Evolutionary conservation across 2,329 filamentous ascomycete genomes (phyloP).

Genomic region (Claviceps capensis): DNA sequence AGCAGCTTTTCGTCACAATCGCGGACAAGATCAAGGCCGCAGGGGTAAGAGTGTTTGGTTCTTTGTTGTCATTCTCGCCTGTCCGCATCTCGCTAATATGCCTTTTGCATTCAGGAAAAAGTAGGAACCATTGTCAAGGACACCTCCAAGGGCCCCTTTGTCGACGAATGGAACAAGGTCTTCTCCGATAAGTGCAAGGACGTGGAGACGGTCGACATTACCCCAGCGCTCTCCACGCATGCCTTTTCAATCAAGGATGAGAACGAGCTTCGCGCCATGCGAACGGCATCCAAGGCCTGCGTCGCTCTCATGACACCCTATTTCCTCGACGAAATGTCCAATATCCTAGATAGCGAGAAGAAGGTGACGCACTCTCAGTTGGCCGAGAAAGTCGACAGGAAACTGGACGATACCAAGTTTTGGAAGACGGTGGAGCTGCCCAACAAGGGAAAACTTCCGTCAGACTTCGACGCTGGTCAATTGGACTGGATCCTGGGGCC

Average conservation of each 20-base stretch:
- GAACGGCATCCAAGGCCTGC: constrained; percentile 86
- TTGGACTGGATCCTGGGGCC: constrained; percentile 91
- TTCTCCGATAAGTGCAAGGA: constrained; percentile 71
- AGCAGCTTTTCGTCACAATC: constrained; percentile 77
- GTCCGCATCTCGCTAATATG: not conserved
- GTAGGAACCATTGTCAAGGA: constrained; percentile 80
- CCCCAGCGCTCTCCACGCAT: constrained; percentile 63
- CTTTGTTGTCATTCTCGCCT: not conserved
- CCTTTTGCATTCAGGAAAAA: constrained; percentile 54
- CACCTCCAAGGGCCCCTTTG: constrained; percentile 71
- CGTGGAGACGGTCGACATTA: constrained; percentile 77
- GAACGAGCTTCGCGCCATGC: constrained; percentile 82
- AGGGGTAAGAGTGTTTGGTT: constrained; percentile 46
- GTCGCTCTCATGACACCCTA: constrained; percentile 91
- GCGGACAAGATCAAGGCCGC: constrained; percentile 75
- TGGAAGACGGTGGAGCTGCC: constrained; percentile 68
- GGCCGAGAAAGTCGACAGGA: constrained; percentile 75
- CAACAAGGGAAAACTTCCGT: constrained; percentile 61
- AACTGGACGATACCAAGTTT: constrained; percentile 87
- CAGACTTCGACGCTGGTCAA: constrained; percentile 75
- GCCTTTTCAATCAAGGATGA: constrained; percentile 92
- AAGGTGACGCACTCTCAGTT: constrained; percentile 85
- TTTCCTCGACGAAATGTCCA: constrained; percentile 97
- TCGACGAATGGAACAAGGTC: constrained; percentile 88
- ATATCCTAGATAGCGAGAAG: constrained; percentile 89